Base-by-base conservation (phyloP, 345 rosid genomes). In the Lepidium didymum region DNA sequence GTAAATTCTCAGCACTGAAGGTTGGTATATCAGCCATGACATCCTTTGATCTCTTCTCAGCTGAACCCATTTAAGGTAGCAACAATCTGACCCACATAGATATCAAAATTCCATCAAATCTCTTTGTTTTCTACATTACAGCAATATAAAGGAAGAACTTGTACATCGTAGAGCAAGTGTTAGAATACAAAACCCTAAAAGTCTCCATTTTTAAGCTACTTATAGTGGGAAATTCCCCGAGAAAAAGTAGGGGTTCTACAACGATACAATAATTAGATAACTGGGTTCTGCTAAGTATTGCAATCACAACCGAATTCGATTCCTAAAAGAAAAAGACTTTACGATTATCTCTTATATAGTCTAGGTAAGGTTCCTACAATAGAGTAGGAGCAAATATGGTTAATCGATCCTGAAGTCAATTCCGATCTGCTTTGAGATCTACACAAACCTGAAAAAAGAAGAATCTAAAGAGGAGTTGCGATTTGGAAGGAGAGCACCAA, bases 1-100 rank as follows among this genome's bases (percentile, higher is more conserved):
- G 99, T 68, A 91, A 51, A 82, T 94, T 86, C 83, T 94, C 99
- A 2, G 77, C 85, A 41, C 72, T 89, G 67, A 84, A 86, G 49
- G 78, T 87, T 15, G 83, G 90, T 47, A 91, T 68, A 56, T 91
- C 96, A 75, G 66, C 79, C 45, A 77, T 50, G 16, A 67, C 72
- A 6, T 86, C 95, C 50, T 78, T 83, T 27, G 89, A 78, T 74
- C 82, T 87, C 86, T 82, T 87, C 70, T 83, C 88, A 1, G 87
- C 77, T 40, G 84, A 73, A 75, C 81, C 78, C 96, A 96, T 90
- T 90, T 59, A 42, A 14, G 72, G 7, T 40, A 51, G 16, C 51
- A 54, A 62, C 62, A 69, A 75, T 33, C 62, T 62, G 65, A 54
- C 37, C 27, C 14, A 69, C 36, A 69, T 6, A 10, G 38, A 36